phyloP scores from a whole-genome alignment of 2,329 filamentous ascomycete genomes.

The Ascochyta viciae-villosae region DNA sequence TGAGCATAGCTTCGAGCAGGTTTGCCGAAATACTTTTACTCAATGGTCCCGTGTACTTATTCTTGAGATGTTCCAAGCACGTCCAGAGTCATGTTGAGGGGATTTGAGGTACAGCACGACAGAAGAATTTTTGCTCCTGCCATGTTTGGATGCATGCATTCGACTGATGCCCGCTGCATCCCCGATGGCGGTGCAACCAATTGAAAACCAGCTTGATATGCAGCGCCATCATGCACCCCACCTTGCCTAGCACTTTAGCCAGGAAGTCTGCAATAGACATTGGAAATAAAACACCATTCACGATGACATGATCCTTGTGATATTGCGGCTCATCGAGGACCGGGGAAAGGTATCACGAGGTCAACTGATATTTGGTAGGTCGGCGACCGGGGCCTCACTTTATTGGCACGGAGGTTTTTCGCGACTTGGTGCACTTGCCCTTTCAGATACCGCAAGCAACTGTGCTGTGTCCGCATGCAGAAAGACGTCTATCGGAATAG shows the following conservation, averaged over 20 bases:
- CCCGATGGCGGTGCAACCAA: constrained; percentile 3
- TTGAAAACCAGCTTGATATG: constrained; percentile 5
- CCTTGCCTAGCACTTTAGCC: constrained; percentile 6
- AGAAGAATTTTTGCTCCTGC: constrained; percentile 7
- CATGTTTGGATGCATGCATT: constrained; percentile 9
- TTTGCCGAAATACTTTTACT: neutral
- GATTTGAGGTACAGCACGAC: neutral
- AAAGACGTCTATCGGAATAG: constrained; percentile 20
- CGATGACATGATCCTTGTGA: constrained; percentile 1
- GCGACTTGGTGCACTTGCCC: constrained; percentile 8
- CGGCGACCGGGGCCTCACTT: constrained; percentile 39
- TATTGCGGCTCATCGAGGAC: constrained; percentile 10
- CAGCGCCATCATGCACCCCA: constrained; percentile 9
- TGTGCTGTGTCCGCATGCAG: constrained; percentile 18
- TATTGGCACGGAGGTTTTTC: constrained; percentile 29
- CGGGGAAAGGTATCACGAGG: constrained; percentile 13
- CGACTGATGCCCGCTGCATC: constrained; percentile 16
- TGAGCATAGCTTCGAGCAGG: neutral
- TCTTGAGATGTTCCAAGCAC: neutral
- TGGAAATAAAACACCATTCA: constrained; percentile 2
- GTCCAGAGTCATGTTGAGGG: constrained; percentile 14
- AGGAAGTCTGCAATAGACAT: neutral
- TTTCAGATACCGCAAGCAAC: constrained; percentile 7
- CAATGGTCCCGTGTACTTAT: neutral
- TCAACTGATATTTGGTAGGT: constrained; percentile 23